Evolutionary conservation across 2,329 filamentous ascomycete genomes (phyloP).

Genomic region (Calonectria pauciramosa): DNA sequence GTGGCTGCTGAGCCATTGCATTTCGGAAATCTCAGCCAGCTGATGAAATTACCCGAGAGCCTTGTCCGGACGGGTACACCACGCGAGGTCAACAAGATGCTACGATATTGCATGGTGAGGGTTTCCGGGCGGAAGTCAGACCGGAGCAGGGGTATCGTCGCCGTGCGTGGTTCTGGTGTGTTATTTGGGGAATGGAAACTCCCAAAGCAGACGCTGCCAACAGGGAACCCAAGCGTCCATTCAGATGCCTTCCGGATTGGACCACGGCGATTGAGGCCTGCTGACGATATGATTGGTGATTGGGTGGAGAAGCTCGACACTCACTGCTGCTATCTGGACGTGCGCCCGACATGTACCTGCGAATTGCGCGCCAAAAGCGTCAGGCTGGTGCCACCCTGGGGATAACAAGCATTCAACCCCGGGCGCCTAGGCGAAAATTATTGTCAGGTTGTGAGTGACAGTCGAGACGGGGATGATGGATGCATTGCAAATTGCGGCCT

Average conservation of each 20-base stretch:
- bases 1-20: constrained; percentile 35
- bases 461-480: neutral
- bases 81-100: constrained; percentile 15
- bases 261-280: constrained; percentile 29
- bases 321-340: constrained; percentile 2
- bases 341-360: neutral
- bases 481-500: neutral
- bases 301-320: constrained; percentile 12
- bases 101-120: constrained; percentile 6
- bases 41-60: constrained; percentile 23
- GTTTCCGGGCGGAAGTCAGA: neutral
- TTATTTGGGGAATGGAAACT: neutral
- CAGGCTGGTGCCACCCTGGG: constrained; percentile 30
- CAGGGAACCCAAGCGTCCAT: constrained; percentile 5
- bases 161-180: neutral
- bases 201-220: constrained; percentile 1
- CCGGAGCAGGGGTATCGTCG: neutral
- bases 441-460: constrained; percentile 16
- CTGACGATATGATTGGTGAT: constrained; percentile 31
- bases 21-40: constrained; percentile 25
- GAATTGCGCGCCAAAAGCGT: constrained; percentile 40
- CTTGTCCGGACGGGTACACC: constrained; percentile 14
- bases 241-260: neutral
- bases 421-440: constrained; percentile 17
- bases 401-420: constrained; percentile 32